These are phyloP conservation scores for Sedum album DNA, from an alignment of 164 flowering plant species.

Conservation along the genomic window DNA sequence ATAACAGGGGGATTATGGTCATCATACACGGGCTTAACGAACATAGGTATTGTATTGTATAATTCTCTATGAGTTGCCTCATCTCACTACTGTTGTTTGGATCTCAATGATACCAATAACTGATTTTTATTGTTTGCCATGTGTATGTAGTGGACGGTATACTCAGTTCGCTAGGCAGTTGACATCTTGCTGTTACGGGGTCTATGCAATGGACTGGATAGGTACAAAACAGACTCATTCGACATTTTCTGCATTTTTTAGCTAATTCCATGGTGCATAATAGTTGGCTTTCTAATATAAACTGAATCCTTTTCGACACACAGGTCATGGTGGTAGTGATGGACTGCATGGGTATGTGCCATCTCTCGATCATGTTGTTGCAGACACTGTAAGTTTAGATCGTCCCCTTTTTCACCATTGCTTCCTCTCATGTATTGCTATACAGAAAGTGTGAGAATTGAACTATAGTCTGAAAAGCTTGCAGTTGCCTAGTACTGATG, in stretches of 20 bases:
- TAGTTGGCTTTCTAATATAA: not conserved
- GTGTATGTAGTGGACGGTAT: conserved; percentile 68
- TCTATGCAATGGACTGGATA: conserved; percentile 91
- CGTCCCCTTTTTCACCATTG: not conserved
- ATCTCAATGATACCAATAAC: not conserved
- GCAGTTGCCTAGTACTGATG: not conserved
- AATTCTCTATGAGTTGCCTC: not conserved
- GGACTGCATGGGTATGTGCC: conserved; percentile 85
- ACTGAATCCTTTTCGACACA: too few species aligned
- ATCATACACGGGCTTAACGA: conserved; percentile 88
- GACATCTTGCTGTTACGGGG: conserved; percentile 68
- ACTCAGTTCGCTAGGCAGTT: conserved; percentile 66
- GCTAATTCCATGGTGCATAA: not conserved
- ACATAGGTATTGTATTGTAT: conserved; percentile 56
- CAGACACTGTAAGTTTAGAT: conserved; percentile 42
- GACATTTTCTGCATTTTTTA: not conserved
- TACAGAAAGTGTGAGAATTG: too few species aligned
- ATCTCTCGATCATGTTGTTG: conserved; percentile 69
- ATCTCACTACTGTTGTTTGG: not conserved
- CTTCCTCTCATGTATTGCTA: not conserved
- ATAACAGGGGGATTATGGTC: conserved; percentile 68
- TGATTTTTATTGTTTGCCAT: too few species aligned
- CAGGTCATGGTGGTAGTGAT: conserved; percentile 96
- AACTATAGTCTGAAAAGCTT: too few species aligned
- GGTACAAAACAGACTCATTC: conserved; percentile 34